phyloP scores from a whole-genome alignment of 2,329 filamentous ascomycete genomes.

The Berkeleyomyces basicola region DNA sequence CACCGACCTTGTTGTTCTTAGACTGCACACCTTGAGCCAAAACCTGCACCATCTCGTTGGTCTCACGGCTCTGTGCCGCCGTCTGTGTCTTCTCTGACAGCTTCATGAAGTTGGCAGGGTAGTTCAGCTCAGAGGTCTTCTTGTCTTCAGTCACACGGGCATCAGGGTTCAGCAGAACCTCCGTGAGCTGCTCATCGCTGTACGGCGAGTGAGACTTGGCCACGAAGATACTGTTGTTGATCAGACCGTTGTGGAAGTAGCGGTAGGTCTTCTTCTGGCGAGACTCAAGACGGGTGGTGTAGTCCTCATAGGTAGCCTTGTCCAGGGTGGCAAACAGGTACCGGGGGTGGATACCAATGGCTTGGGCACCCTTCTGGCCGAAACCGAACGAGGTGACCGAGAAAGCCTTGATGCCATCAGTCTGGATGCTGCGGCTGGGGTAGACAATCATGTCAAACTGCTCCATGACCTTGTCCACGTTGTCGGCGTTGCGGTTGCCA shows the following conservation, averaged over 20 bases:
- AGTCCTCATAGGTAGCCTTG: slow-evolving; percentile 61
- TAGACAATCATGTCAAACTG: slow-evolving; percentile 97
- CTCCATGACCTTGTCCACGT: slow-evolving; percentile 91
- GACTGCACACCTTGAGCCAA: slow-evolving; percentile 50
- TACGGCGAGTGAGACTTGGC: slow-evolving; percentile 89
- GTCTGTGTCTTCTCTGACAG: slow-evolving; percentile 38
- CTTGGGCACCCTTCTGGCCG: slow-evolving; percentile 96
- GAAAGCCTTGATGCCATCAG: slow-evolving; percentile 95
- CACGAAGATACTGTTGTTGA: slow-evolving; percentile 96
- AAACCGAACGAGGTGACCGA: slow-evolving; percentile 98
- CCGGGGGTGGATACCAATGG: slow-evolving; percentile 89
- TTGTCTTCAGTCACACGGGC: slow-evolving; percentile 74
- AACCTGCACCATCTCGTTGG: slow-evolving; percentile 59
- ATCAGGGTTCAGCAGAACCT: slow-evolving; percentile 85
- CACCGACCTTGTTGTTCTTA: slow-evolving; percentile 64
- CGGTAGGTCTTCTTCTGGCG: slow-evolving; percentile 98
- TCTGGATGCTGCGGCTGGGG: slow-evolving; percentile 87
- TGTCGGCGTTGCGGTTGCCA: slow-evolving; percentile 95
- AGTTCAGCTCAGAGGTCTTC: slow-evolving; percentile 67
- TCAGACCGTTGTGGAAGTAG: slow-evolving; percentile 94
- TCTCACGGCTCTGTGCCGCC: slow-evolving; percentile 39
- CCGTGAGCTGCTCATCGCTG: slow-evolving; percentile 67
- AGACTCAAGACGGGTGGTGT: slow-evolving; percentile 75
- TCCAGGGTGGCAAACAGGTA: slow-evolving; percentile 94
- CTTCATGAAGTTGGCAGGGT: slow-evolving; percentile 52